Conservation (phyloP, 257 asterid genomes). For the Echium plantagineum region DNA sequence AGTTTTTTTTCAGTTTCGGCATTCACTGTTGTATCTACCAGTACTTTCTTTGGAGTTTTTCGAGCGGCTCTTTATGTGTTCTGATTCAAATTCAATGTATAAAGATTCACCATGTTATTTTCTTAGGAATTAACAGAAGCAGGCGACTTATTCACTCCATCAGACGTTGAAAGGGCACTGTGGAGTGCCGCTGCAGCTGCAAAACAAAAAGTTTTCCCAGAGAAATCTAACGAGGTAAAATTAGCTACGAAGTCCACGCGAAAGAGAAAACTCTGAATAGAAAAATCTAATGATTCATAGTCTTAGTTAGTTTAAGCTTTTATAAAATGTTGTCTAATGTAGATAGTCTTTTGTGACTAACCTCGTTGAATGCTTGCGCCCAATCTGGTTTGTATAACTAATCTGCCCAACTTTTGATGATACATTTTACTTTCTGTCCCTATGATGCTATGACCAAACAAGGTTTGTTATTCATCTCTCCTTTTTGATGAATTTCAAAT, state of each 20-base stretch:
- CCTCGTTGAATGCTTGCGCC: neutral
- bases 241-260: constrained; percentile 20
- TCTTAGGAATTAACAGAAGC: constrained; percentile 47
- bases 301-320: no score
- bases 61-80: neutral
- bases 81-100: neutral
- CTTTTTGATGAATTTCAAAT: no score
- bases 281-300: neutral
- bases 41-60: no score
- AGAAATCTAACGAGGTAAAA: constrained; percentile 16
- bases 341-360: neutral
- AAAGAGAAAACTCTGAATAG: constrained; percentile 39
- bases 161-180: constrained; percentile 81
- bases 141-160: constrained; percentile 44
- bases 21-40: neutral
- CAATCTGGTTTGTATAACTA: neutral
- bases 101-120: neutral
- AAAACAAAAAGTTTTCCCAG: constrained; percentile 19
- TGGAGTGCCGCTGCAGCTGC: constrained; percentile 48
- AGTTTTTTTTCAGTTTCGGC: neutral
- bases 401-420: neutral
- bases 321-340: no score
- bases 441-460: no score
- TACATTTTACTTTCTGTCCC: no score
- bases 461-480: no score